Base-by-base conservation (phyloP, 1,139 yeast species). In the Candida pseudocylindracea region DNA sequence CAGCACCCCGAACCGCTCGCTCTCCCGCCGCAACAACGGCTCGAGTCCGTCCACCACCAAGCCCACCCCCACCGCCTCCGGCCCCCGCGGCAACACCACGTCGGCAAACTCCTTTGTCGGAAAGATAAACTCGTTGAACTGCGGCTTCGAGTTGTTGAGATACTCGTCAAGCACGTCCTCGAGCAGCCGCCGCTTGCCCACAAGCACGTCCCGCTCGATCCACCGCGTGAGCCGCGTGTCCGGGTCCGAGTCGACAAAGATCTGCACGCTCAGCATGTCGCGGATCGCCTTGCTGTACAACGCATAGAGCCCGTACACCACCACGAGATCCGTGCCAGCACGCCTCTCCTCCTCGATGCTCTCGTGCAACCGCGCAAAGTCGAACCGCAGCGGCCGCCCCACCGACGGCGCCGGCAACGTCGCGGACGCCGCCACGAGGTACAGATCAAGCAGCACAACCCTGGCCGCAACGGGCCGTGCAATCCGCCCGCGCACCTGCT, bases 201-300 rank as follows among this genome's bases (percentile, higher is more conserved):
- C 32, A 12, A 60, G 35, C 1, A 63, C 65, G 36, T 63, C 64
- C 35, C 63, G 44, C 37, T 58, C 46, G 29, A 71, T 75, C 79
- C 88, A 71, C 38, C 92, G 63, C 11, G 80, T 73, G 31, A 85
- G 54, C 37, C 95, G 55, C 5, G 79, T 69, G 48, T 85, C 96
- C 1, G 91, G 70, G 48, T 85, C 95, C 40, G 85, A 66, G 42
- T 79, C 91, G n/a, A 83, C 61, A 44, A 74, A 85, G 2, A 83
- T 70, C 43, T 70, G 74, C 42, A 83, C 57, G 3, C 69, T 60
- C 0, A 88, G 71, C 46, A 63, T 42, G 4, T 57, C 57, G 30
- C 79, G 53, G n/a, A 85, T 49, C 27, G 57, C 58, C 33, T 55
- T 54, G 45, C 80, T 74, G 45, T 70, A 76, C 29, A 85, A 56